Evolutionary conservation across 2,329 filamentous ascomycete species (phyloP).

Genomic region (Arthrobotrys megalospora): DNA sequence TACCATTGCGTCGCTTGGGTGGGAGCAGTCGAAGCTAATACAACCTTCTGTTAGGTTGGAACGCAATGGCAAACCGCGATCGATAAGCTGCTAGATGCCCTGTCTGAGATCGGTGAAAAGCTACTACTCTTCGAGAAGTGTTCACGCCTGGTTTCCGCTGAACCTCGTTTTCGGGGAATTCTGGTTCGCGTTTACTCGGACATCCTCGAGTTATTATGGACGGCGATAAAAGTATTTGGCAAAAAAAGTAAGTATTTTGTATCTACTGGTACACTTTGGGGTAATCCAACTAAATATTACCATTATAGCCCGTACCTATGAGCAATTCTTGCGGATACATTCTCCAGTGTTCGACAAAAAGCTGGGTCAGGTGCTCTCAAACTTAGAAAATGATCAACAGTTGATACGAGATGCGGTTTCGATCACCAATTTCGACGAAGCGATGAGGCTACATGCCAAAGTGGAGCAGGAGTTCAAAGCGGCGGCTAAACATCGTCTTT

Average conservation of each 20-base stretch:
- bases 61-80: conserved; percentile 29
- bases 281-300: background rate
- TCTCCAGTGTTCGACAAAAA: conserved; percentile 29
- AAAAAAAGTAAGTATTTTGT: conserved; percentile 5
- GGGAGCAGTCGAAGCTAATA: too few relatives aligned
- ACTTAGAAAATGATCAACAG: conserved; percentile 21
- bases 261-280: background rate
- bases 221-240: conserved; percentile 3
- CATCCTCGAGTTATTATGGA: conserved; percentile 24
- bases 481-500: conserved; percentile 11
- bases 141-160: background rate
- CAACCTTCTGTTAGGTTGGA: background rate
- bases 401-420: conserved; percentile 4
- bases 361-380: background rate
- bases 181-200: conserved; percentile 23
- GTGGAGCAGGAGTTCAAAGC: conserved; percentile 16
- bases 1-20: too few relatives aligned
- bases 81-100: conserved; percentile 37
- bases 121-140: conserved; percentile 28
- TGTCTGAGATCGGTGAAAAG: conserved; percentile 28
- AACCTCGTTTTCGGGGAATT: conserved; percentile 18
- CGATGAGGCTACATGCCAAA: conserved; percentile 1
- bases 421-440: conserved; percentile 6
- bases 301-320: background rate
- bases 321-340: conserved; percentile 8